Percentiles rank a stretch among this genome's conserved stretches.
Evolutionary conservation across 2,329 filamentous ascomycete genomes (phyloP).

Genomic region (Beauveria varroae): DNA sequence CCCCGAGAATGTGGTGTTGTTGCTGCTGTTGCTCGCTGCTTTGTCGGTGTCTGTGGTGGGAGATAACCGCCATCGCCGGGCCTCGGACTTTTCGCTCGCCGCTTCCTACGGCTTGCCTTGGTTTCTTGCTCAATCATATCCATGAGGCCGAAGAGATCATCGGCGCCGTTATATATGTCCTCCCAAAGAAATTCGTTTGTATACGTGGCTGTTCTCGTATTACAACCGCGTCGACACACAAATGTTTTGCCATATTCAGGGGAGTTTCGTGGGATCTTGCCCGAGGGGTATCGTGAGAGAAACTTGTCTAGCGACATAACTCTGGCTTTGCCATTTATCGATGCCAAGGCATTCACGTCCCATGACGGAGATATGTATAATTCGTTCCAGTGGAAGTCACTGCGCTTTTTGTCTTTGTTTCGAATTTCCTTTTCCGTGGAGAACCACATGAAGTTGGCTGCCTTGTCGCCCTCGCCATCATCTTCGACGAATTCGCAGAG

Average conservation of each 20-base stretch:
- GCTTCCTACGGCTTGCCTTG: conserved; percentile 48
- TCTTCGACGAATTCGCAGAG: conserved; percentile 74
- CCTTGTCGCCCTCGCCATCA: conserved; percentile 56
- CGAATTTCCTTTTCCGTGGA: conserved; percentile 83
- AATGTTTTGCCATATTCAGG: conserved; percentile 80
- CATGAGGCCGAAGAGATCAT: conserved; percentile 57
- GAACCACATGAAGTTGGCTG: conserved; percentile 93
- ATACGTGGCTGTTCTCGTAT: conserved; percentile 80
- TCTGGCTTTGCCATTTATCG: conserved; percentile 82
- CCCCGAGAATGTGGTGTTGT: conserved; percentile 25
- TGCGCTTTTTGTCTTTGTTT: conserved; percentile 73
- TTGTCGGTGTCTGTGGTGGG: conserved; percentile 31
- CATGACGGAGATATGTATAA: conserved; percentile 84
- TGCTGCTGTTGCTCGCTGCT: conserved; percentile 22
- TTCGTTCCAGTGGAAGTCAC: conserved; percentile 77
- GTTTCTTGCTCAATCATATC: conserved; percentile 64
- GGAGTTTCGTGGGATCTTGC: conserved; percentile 64
- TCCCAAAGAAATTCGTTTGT: conserved; percentile 93
- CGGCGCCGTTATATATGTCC: conserved; percentile 62
- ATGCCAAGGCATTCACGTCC: conserved; percentile 78
- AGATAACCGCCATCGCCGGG: conserved; percentile 25
- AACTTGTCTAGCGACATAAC: conserved; percentile 70
- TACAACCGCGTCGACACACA: conserved; percentile 82
- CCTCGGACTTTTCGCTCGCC: conserved; percentile 24
- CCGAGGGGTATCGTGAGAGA: conserved; percentile 60